A percentile compares a stretch with the other conserved stretches of the same genome.
Conservation (phyloP, 2,329 filamentous ascomycete genomes). For the Botryosphaeria dothidea region DNA sequence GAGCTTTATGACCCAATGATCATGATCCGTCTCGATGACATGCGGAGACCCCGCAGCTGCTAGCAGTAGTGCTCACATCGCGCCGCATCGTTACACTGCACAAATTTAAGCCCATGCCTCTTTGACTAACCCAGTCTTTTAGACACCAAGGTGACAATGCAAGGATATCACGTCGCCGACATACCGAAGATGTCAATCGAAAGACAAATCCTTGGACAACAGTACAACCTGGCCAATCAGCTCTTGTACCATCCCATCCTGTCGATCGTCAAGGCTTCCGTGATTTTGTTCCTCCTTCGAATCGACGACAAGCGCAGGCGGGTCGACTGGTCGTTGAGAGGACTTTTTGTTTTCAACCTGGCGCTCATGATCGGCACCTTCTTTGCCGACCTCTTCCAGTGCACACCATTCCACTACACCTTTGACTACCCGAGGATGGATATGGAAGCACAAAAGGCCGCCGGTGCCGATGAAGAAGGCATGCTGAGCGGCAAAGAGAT, state of each 20-base stretch:
- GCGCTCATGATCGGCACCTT: conserved; percentile 35
- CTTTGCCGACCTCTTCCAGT: conserved; percentile 39
- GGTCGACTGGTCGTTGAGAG: conserved; percentile 33
- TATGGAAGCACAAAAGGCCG: conserved; percentile 1
- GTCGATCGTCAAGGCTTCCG: conserved; percentile 38
- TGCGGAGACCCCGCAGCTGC: not conserved
- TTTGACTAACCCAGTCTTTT: not conserved
- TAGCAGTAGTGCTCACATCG: not conserved
- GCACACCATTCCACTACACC: conserved; percentile 33
- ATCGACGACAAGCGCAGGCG: conserved; percentile 34
- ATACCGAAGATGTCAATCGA: conserved; percentile 31
- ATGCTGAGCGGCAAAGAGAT: conserved; percentile 30
- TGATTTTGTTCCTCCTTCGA: conserved; percentile 40
- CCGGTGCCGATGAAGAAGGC: conserved; percentile 26
- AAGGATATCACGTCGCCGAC: conserved; percentile 35
- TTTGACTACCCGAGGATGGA: conserved; percentile 32
- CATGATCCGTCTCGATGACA: too few species aligned
- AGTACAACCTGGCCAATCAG: conserved; percentile 39
- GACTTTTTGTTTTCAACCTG: conserved; percentile 38
- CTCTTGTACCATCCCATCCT: conserved; percentile 41
- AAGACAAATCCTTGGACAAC: conserved; percentile 29
- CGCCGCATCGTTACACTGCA: not conserved
- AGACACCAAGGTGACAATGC: conserved; percentile 34
- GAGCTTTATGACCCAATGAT: too few species aligned
- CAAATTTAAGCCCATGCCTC: not conserved